These are phyloP conservation scores for Sinapis alba DNA, from an alignment of 441 rosid genomes.

Conservation along the genomic window DNA sequence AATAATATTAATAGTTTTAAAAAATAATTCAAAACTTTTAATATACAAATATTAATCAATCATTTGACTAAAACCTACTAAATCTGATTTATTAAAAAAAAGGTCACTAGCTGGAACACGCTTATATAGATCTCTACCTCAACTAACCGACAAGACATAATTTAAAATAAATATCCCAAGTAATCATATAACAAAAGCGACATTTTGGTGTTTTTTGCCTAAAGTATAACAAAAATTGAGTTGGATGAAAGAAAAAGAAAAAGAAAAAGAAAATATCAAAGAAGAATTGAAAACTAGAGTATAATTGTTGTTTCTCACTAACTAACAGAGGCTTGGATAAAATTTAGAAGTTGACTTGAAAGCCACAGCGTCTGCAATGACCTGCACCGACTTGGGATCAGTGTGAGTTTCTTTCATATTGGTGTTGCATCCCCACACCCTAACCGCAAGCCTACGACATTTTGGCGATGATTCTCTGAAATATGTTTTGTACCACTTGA, in stretches of 20 bases:
- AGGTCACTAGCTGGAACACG: neutral
- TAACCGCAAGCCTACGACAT: constrained; percentile 76
- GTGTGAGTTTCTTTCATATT: constrained; percentile 51
- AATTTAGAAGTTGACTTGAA: constrained; percentile 64
- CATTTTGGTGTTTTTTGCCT: neutral
- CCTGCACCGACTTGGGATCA: constrained; percentile 41
- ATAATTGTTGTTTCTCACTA: constrained; percentile 24
- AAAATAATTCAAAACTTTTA: neutral
- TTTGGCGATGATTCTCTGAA: constrained; percentile 69
- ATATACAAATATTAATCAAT: neutral
- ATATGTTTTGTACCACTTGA: constrained; percentile 71
- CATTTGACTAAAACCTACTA: neutral
- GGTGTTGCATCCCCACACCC: constrained; percentile 93
- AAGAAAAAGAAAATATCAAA: neutral
- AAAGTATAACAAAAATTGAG: neutral
- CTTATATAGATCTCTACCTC: constrained; percentile 2
- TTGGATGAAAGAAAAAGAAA: neutral
- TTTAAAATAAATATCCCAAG: neutral
- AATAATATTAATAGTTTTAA: no score
- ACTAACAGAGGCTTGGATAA: constrained; percentile 69
- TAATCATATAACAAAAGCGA: neutral
- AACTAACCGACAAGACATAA: constrained; percentile 20
- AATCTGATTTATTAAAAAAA: neutral
- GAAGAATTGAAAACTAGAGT: neutral
- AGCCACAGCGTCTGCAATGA: constrained; percentile 53